These are phyloP conservation scores for Clonostachys solani DNA, from an alignment of 2,329 filamentous ascomycete genomes.

Conservation along the genomic window DNA sequence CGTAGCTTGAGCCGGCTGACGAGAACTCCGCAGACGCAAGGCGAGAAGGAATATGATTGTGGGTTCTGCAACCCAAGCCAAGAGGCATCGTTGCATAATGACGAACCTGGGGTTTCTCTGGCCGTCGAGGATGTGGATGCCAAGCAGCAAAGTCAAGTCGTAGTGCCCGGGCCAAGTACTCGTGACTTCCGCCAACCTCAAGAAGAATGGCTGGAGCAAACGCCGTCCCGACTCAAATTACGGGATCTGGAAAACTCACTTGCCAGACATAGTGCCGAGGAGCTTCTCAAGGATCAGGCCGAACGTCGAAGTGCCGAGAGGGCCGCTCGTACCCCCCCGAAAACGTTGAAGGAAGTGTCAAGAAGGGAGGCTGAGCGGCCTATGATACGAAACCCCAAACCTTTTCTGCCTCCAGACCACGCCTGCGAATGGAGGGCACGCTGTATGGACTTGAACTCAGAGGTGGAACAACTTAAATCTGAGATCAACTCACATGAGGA, in stretches of 20 bases:
- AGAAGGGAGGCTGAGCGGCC: not conserved
- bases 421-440: conserved; percentile 35
- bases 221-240: not conserved
- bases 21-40: not conserved
- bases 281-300: not conserved
- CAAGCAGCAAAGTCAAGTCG: too few species aligned
- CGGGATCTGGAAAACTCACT: conserved; percentile 1
- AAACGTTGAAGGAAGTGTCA: not conserved
- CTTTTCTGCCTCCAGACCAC: conserved; percentile 30
- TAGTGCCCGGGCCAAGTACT: too few species aligned
- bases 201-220: not conserved
- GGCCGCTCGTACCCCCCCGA: conserved; percentile 3
- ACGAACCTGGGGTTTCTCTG: too few species aligned
- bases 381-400: conserved; percentile 22
- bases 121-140: too few species aligned
- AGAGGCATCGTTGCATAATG: not conserved
- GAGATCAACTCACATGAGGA: conserved; percentile 17
- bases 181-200: not conserved
- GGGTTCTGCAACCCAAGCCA: not conserved
- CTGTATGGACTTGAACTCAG: conserved; percentile 32
- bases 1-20: not conserved
- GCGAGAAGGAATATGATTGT: not conserved
- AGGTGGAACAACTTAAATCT: conserved; percentile 34
- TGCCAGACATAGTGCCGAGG: not conserved
- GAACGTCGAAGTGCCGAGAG: not conserved